Conservation (phyloP, 306 rosid genomes). For the Trifolium fragiferum region DNA sequence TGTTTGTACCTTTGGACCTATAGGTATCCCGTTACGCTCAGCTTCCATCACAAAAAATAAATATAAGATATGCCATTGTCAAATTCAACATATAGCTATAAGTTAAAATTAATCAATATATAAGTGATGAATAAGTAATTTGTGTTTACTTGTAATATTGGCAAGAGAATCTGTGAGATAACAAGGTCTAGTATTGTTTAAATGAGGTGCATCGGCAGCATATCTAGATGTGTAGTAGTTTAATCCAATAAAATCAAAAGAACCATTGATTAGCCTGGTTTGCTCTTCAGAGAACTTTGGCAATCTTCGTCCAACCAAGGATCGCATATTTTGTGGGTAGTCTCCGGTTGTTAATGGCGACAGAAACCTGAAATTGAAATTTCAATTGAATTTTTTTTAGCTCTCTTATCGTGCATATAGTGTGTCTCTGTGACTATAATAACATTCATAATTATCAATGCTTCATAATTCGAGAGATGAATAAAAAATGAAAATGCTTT, state of each 20-base stretch:
- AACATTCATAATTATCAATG: no score
- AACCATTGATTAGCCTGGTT: constrained; percentile 44
- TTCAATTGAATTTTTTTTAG: neutral
- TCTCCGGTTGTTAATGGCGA: constrained; percentile 59
- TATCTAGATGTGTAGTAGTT: constrained; percentile 67
- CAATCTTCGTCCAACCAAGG: constrained; percentile 51
- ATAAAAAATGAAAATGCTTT: neutral
- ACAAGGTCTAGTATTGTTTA: neutral
- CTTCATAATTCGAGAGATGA: neutral
- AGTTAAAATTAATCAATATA: neutral
- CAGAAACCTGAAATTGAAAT: constrained; percentile 51
- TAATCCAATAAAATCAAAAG: constrained; percentile 71
- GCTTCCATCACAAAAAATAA: constrained; percentile 31
- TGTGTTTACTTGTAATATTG: constrained; percentile 45
- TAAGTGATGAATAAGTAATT: neutral
- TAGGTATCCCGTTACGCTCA: constrained; percentile 48
- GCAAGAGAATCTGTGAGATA: constrained; percentile 48
- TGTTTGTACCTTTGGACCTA: constrained; percentile 56
- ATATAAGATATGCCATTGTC: neutral
- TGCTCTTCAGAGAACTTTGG: constrained; percentile 53
- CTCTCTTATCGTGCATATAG: neutral
- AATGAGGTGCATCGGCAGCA: constrained; percentile 39
- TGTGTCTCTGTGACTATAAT: neutral
- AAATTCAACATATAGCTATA: neutral
- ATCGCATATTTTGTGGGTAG: constrained; percentile 61